These are phyloP conservation scores for Ophiostoma pallidulum DNA, from an alignment of 2,329 filamentous ascomycete genomes.

Conservation along the genomic window DNA sequence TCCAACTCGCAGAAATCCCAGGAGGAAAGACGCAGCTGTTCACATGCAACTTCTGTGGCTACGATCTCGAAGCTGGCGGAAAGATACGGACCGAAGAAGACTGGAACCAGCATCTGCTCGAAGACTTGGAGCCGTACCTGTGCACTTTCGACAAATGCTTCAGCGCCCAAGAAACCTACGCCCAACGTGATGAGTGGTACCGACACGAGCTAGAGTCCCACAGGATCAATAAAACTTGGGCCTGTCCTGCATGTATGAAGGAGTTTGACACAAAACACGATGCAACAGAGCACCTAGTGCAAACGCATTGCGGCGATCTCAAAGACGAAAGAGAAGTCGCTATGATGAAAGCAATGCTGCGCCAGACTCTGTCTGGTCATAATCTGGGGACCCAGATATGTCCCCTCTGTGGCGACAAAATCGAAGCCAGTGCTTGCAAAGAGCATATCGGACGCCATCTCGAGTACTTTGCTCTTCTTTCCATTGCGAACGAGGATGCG, in stretches of 20 bases:
- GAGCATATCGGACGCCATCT: constrained; percentile 13
- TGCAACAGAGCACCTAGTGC: constrained; percentile 10
- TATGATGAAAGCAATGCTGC: constrained; percentile 11
- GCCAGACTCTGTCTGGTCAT: constrained; percentile 7
- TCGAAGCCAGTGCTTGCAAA: constrained; percentile 11
- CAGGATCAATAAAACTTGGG: constrained; percentile 11
- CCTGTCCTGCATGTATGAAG: constrained; percentile 12
- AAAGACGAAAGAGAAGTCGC: constrained; percentile 6
- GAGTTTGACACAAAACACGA: constrained; percentile 14
- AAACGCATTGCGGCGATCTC: constrained; percentile 7
- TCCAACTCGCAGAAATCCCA: constrained; percentile 4
- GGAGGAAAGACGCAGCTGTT: constrained; percentile 8
- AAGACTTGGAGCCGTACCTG: constrained; percentile 15
- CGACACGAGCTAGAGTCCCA: constrained; percentile 15
- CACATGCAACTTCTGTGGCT: constrained; percentile 16
- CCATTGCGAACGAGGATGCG: constrained; percentile 7
- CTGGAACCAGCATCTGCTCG: constrained; percentile 13
- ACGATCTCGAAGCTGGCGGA: constrained; percentile 12
- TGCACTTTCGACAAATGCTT: constrained; percentile 17
- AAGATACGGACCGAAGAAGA: constrained; percentile 12
- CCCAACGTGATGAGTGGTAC: constrained; percentile 15
- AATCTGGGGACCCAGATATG: constrained; percentile 10
- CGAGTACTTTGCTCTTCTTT: constrained; percentile 15
- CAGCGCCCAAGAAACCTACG: constrained; percentile 13
- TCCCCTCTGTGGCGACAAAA: constrained; percentile 9